Evolutionary conservation across 495 filamentous ascomycete species (phyloP).

Genomic region (Penicillium goetzii): DNA sequence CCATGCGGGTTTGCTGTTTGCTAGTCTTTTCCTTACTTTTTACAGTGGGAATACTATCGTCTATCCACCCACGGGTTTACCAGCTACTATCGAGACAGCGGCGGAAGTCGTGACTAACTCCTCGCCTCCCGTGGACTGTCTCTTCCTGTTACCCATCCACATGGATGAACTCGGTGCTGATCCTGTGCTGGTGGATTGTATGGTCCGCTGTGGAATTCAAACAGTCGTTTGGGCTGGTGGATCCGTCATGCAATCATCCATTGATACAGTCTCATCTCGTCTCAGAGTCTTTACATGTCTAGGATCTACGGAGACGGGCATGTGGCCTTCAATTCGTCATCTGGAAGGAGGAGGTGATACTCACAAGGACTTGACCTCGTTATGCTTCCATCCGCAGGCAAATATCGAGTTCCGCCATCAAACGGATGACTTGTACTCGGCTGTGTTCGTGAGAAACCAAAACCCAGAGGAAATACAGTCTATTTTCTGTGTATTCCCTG

Average conservation of each 20-base stretch:
- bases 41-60: neutral
- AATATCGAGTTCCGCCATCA: slow-evolving; percentile 5
- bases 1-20: neutral
- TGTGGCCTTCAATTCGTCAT: neutral
- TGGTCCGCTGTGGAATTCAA: neutral
- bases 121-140: neutral
- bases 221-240: slow-evolving; percentile 1
- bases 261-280: neutral
- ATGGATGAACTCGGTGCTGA: neutral
- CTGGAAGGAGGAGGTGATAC: neutral
- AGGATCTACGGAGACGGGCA: neutral
- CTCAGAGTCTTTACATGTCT: neutral
- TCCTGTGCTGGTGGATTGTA: neutral
- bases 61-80: neutral
- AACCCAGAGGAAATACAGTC: neutral
- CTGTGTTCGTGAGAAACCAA: neutral
- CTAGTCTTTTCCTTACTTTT: neutral
- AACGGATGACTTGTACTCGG: neutral
- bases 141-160: neutral
- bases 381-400: neutral
- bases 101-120: neutral
- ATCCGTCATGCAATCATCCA: neutral
- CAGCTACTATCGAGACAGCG: neutral
- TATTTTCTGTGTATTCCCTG: slow-evolving; percentile 1
- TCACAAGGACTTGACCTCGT: neutral